Conservation (phyloP, 1,139 yeast genomes). For the Magnusiomyces suaveolens region DNA sequence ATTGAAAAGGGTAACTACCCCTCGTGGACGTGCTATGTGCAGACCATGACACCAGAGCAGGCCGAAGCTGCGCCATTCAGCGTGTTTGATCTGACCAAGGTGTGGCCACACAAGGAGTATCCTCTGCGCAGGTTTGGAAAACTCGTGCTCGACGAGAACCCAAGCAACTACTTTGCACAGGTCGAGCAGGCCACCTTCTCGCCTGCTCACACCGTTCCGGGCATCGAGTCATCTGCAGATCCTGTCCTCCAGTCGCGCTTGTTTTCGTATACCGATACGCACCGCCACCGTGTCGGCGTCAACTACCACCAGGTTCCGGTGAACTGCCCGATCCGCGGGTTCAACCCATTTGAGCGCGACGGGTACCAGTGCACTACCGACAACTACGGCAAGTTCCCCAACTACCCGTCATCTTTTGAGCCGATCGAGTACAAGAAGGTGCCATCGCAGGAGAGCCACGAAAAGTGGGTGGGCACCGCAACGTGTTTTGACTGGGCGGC, state of each 20-base stretch:
- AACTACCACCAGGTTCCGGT: constrained; percentile 69
- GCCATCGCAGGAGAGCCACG: constrained; percentile 53
- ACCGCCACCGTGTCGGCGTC: constrained; percentile 55
- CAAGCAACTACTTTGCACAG: constrained; percentile 70
- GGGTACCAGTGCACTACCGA: constrained; percentile 72
- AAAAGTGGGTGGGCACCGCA: constrained; percentile 83
- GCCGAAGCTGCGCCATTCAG: constrained; percentile 46
- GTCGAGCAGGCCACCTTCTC: constrained; percentile 77
- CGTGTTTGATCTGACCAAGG: constrained; percentile 64
- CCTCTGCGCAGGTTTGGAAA: constrained; percentile 69
- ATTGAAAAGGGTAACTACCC: constrained; percentile 55
- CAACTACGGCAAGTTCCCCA: constrained; percentile 78
- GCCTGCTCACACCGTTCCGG: constrained; percentile 78
- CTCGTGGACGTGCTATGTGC: constrained; percentile 56
- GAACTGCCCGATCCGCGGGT: constrained; percentile 41
- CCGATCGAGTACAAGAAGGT: constrained; percentile 42
- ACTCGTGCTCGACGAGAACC: constrained; percentile 60
- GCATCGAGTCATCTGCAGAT: constrained; percentile 76
- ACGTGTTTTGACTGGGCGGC: constrained; percentile 81
- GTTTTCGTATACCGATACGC: constrained; percentile 81
- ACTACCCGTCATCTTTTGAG: constrained; percentile 40
- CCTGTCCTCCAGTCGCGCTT: constrained; percentile 80
- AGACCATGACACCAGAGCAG: constrained; percentile 64
- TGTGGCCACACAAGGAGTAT: constrained; percentile 71
- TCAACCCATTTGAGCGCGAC: constrained; percentile 53